phyloP scores from a whole-genome alignment of 1,284 basidiomycete genomes.

The Pyrrhoderma noxium region DNA sequence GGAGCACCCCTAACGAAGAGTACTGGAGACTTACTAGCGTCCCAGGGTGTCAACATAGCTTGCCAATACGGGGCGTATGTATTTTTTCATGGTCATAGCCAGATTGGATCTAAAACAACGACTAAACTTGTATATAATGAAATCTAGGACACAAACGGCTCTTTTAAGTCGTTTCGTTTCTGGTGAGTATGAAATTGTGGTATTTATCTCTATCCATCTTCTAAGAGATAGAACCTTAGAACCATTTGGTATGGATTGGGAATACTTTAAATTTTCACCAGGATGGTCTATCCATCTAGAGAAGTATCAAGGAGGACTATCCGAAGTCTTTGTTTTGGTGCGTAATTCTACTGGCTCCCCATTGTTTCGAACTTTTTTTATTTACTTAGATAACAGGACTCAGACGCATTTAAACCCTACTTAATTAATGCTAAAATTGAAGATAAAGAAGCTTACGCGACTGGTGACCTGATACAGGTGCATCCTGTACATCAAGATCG shows the following conservation, averaged over 20 bases:
- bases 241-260: constrained; percentile 9
- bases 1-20: constrained; percentile 25
- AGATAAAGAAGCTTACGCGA: constrained; percentile 28
- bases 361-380: background rate
- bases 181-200: background rate
- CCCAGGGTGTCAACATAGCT: constrained; percentile 22
- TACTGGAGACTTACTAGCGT: constrained; percentile 24
- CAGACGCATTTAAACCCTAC: constrained; percentile 3
- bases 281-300: background rate
- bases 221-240: too few species aligned
- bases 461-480: constrained; percentile 36
- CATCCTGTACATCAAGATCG: constrained; percentile 38
- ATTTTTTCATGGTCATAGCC: constrained; percentile 21
- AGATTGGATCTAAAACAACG: too few species aligned
- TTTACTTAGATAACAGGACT: constrained; percentile 16
- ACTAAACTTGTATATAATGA: too few species aligned
- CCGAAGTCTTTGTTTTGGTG: constrained; percentile 10
- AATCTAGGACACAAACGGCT: constrained; percentile 6
- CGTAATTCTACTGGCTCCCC: background rate
- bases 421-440: constrained; percentile 19
- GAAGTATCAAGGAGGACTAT: constrained; percentile 2
- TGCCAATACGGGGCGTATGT: constrained; percentile 24
- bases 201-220: too few species aligned
- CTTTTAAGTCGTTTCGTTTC: constrained; percentile 7
- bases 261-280: constrained; percentile 9